Evolutionary conservation across 768 basidiomycete genomes (phyloP).

Genomic region (Pleurotus tuoliensis): DNA sequence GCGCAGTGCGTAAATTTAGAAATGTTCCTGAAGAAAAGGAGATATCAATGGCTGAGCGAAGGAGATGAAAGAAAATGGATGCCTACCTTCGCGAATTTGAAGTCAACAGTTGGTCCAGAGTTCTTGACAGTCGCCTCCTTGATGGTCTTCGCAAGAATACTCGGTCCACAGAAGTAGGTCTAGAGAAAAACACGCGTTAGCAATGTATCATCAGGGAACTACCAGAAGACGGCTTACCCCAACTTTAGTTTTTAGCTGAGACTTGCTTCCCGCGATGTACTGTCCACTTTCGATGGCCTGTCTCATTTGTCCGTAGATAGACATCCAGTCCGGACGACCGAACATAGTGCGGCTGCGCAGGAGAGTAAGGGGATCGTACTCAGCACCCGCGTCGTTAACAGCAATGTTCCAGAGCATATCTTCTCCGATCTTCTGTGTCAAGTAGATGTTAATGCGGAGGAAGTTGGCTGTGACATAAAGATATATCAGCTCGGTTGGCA

Average conservation of each 20-base stretch:
- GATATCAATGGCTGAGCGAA: neutral
- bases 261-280: conserved; percentile 75
- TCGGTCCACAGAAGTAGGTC: conserved; percentile 91
- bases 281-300: conserved; percentile 78
- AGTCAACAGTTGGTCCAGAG: conserved; percentile 55
- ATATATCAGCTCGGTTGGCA: conserved; percentile 12
- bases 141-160: conserved; percentile 69
- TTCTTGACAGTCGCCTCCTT: conserved; percentile 63
- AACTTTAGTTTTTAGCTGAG: conserved; percentile 80
- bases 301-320: conserved; percentile 71
- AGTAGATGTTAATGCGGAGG: conserved; percentile 86
- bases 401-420: conserved; percentile 93
- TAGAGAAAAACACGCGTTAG: conserved; percentile 22
- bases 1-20: conserved; percentile 29
- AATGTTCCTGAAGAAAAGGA: conserved; percentile 47
- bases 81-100: conserved; percentile 75
- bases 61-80: neutral
- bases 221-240: conserved; percentile 47
- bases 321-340: conserved; percentile 87
- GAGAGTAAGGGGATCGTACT: conserved; percentile 86
- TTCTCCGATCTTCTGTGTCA: conserved; percentile 81
- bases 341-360: conserved; percentile 88
- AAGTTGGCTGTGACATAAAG: conserved; percentile 64
- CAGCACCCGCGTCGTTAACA: conserved; percentile 80
- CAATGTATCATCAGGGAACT: conserved; percentile 1